phyloP scores from a whole-genome alignment of 208 protist species.

The Trichomonas gallinae region DNA sequence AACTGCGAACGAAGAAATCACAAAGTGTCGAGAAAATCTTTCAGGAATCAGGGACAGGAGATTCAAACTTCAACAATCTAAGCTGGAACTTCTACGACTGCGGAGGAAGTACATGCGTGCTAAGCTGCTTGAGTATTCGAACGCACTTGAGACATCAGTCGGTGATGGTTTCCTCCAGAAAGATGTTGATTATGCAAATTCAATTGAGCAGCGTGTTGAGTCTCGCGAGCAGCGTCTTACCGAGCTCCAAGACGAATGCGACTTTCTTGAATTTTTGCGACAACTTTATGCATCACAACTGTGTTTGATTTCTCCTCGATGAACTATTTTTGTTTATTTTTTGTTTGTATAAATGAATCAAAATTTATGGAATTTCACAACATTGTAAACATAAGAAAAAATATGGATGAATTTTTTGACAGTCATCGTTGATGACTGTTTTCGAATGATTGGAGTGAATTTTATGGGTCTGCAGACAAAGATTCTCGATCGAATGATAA shows the following conservation, averaged over 20 bases:
- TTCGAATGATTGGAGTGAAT: too few relatives aligned
- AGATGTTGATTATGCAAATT: not conserved
- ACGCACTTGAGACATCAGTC: not conserved
- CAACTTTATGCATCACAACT: not conserved
- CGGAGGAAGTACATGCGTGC: not conserved
- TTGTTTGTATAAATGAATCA: too few relatives aligned
- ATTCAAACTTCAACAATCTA: not conserved
- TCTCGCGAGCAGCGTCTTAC: not conserved
- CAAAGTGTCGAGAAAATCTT: not conserved
- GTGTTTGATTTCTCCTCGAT: too few relatives aligned
- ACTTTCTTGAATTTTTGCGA: not conserved
- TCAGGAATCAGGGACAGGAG: not conserved
- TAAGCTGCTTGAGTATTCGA: not conserved
- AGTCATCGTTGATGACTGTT: too few relatives aligned
- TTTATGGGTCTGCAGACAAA: too few relatives aligned
- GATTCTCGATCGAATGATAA: too few relatives aligned
- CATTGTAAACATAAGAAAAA: too few relatives aligned
- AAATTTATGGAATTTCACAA: too few relatives aligned
- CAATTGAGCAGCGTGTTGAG: not conserved
- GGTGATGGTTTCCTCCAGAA: not conserved
- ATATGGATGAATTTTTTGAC: too few relatives aligned
- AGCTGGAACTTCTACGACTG: not conserved
- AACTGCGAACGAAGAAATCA: not conserved
- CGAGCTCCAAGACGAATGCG: not conserved
- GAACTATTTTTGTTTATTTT: too few relatives aligned